phyloP scores from a whole-genome alignment of 2,329 filamentous ascomycete species.

The Fusarium transvaalense region DNA sequence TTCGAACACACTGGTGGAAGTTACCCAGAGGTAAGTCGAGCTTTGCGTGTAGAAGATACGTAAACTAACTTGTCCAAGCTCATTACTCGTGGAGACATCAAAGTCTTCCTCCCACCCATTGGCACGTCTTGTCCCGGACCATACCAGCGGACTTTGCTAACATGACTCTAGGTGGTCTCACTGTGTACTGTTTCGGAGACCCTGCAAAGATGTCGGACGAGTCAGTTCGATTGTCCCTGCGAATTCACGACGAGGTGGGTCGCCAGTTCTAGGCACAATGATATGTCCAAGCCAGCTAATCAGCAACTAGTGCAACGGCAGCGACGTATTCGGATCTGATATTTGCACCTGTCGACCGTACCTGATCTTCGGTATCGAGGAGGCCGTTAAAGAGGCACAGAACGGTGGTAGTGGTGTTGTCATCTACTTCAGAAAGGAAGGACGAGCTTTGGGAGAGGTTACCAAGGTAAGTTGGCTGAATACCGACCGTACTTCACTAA shows the following conservation, averaged over 20 bases:
- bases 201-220: slow-evolving; percentile 94
- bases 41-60: not conserved
- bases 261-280: not conserved
- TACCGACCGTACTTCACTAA: not conserved
- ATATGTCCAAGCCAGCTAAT: slow-evolving; percentile 15
- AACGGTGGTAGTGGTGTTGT: slow-evolving; percentile 93
- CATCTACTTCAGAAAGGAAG: slow-evolving; percentile 99
- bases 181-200: slow-evolving; percentile 97
- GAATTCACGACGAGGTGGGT: slow-evolving; percentile 77
- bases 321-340: slow-evolving; percentile 96
- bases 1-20: slow-evolving; percentile 97
- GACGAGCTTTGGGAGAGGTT: slow-evolving; percentile 92
- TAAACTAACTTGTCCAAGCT: slow-evolving; percentile 61
- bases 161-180: slow-evolving; percentile 74
- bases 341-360: slow-evolving; percentile 98
- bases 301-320: slow-evolving; percentile 81
- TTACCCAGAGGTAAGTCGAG: slow-evolving; percentile 78
- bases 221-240: slow-evolving; percentile 81
- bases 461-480: slow-evolving; percentile 77
- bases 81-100: slow-evolving; percentile 94
- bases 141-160: slow-evolving; percentile 19
- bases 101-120: slow-evolving; percentile 95
- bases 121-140: slow-evolving; percentile 59
- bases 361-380: slow-evolving; percentile 95
- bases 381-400: slow-evolving; percentile 97